Base-by-base conservation (phyloP, 495 filamentous ascomycete species). In the Penicillium goetzii region DNA sequence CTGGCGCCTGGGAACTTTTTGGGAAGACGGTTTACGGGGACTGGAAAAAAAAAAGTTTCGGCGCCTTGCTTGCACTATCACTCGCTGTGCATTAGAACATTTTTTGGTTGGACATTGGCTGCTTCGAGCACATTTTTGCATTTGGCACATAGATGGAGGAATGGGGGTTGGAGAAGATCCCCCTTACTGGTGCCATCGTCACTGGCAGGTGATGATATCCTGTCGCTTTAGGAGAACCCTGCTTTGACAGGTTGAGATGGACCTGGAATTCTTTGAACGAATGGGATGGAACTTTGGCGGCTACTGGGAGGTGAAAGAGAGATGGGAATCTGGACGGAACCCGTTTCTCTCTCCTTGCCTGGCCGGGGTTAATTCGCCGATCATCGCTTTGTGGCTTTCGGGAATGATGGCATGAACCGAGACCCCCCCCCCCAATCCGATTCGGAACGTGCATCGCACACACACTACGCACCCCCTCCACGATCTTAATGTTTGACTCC, bases 31-130 rank as follows among this genome's bases (percentile, higher is more conserved):
- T 68, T 38, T 60, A 60, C 32, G 65, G 52, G 59, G 65, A 65
- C 65, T 61, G 59, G 59, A 70, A 70, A 56, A 70, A 70, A 56
- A 70, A 76, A 77, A 74, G 70, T 66, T 67, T 73, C 56, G 73
- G 75, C 69, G 72, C 66, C 71, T 72, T 74, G 68, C 57, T 60
- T 74, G 76, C 78, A 80, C 77, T 69, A 72, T 57, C 76, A 76
- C 72, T 81, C 76, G 76, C 71, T 78, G 74, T 80, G 78, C 75
- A 73, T 68, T 73, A 72, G 68, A 77, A 63, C 63, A 41, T 57
- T 53, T 33, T 36, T 57, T 40, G 19, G 34, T 58, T 71, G 69
- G 54, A 66, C 47, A 66, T 67, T 70, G 40, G 65, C 51, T 68
- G 52, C 62, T 69, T 65, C 61, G 58, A 65, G 43, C 57, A 70